Base-by-base conservation (phyloP, 1,284 basidiomycete species). In the Pseudozyma tsukubaensis region DNA sequence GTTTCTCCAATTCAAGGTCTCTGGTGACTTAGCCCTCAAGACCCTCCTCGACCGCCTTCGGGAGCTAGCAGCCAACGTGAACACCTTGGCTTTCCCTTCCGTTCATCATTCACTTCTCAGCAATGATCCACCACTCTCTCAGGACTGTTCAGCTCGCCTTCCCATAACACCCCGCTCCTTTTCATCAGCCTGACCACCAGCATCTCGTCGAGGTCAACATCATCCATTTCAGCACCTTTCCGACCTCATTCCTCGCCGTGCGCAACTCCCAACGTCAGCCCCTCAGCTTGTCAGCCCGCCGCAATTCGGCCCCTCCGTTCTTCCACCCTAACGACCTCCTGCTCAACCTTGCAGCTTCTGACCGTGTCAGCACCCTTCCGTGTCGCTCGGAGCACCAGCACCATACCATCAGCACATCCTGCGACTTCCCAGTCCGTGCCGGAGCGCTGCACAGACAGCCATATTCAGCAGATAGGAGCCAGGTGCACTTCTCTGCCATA, bases 81-180 rank as follows among this genome's bases (percentile, higher is more conserved):
- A 36, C 40, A 19, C n/a, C 50, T 13, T 37, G 8, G 19, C 39
- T 36, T 29, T 40, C 18, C 39, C 45, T 53, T 36, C 59, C 53
- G 40, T 45, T 32, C 48, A 39, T 24, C 14, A 16, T 34, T 16
- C 36, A 32, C 24, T 29, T 37, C 50, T 39, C 50, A 48, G 39
- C 65, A 6, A 67, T 61, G 58, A 39, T 56, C 58, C 53, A 49
- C 35, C 53, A 53, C 40, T 59, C 37, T 39, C 21, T 34, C n/a
- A 16, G 29, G 10, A 16, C 40, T 34, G 6, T 9, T 37, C 42
- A 13, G 14, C 36, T 19, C 39, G 18, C 43, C 35, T 12, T 43
- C 36, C 37, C 63, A 32, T 66, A 57, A 56, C 52, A 50, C 40
- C 24, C 11, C 12, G 37, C 16, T 40, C 35, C 18, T 11, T 29